phyloP scores from a whole-genome alignment of 345 rosid genomes.

The Linum usitatissimum region DNA sequence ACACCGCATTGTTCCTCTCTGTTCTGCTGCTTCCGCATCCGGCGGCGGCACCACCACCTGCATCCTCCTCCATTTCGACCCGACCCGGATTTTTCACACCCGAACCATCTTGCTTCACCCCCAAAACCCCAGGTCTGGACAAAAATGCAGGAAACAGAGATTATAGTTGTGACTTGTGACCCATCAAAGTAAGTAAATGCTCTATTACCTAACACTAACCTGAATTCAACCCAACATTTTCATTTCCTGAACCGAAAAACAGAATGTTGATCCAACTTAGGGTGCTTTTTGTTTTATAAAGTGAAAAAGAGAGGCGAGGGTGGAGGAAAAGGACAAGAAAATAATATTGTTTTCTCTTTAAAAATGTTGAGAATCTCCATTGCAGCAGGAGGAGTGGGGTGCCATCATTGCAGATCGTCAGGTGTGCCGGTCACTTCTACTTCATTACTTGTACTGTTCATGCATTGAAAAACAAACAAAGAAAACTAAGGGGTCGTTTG shows the following conservation, averaged over 20 bases:
- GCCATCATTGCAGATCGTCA: too few relatives aligned
- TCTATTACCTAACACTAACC: not conserved
- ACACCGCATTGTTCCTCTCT: slow-evolving; percentile 22
- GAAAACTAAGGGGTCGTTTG: too few relatives aligned
- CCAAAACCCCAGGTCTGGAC: not conserved
- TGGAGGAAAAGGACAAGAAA: not conserved
- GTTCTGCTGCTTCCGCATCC: slow-evolving; percentile 25
- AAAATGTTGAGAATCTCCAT: too few relatives aligned
- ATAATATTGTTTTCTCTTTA: too few relatives aligned
- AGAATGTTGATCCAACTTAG: not conserved
- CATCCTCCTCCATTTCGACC: slow-evolving; percentile 36
- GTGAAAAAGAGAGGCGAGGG: not conserved
- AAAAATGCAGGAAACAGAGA: not conserved
- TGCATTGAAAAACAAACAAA: too few relatives aligned
- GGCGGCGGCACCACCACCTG: too few relatives aligned
- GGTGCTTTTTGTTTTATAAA: not conserved
- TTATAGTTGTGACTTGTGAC: not conserved
- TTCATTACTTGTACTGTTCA: too few relatives aligned
- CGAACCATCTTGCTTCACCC: not conserved
- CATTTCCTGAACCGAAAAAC: not conserved
- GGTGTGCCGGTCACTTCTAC: too few relatives aligned
- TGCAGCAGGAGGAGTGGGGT: too few relatives aligned
- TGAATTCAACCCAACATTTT: not conserved
- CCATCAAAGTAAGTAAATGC: not conserved
- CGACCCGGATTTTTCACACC: slow-evolving; percentile 29